phyloP scores from a whole-genome alignment of 2,329 filamentous ascomycete species.

The Verticillium isaacii region DNA sequence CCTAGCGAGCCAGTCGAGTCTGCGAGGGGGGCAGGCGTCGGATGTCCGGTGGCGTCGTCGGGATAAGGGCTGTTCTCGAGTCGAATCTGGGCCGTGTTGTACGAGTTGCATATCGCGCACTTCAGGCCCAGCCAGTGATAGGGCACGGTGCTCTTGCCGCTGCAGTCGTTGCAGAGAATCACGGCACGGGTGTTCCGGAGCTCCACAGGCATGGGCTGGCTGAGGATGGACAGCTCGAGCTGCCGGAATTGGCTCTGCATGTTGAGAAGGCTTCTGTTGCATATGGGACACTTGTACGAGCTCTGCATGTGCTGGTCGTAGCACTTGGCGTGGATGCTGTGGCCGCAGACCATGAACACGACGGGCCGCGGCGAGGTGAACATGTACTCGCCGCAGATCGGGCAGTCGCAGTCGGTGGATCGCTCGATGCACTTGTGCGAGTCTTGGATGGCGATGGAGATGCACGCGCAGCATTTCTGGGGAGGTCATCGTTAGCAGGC shows the following conservation, averaged over 20 bases:
- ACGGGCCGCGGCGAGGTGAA: conserved; percentile 87
- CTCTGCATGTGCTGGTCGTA: conserved; percentile 82
- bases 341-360: conserved; percentile 91
- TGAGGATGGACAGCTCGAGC: conserved; percentile 78
- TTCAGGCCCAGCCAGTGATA: conserved; percentile 96
- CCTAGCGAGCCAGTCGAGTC: background rate
- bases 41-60: background rate
- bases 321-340: conserved; percentile 90
- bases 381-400: conserved; percentile 94
- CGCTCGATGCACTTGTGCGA: conserved; percentile 93
- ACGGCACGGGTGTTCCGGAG: conserved; percentile 76
- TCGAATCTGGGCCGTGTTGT: conserved; percentile 63
- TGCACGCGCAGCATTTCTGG: conserved; percentile 87
- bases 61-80: conserved; percentile 25
- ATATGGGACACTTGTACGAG: conserved; percentile 95
- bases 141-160: conserved; percentile 74
- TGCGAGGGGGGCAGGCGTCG: background rate
- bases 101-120: conserved; percentile 69
- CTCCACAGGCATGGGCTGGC: conserved; percentile 87
- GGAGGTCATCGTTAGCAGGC: conserved; percentile 1
- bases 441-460: conserved; percentile 78
- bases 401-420: conserved; percentile 91
- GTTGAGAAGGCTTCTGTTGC: conserved; percentile 92
- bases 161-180: conserved; percentile 93
- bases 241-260: conserved; percentile 96